Evolutionary conservation across 305 asterid species (phyloP).

Genomic region (Fraxinus platypoda): DNA sequence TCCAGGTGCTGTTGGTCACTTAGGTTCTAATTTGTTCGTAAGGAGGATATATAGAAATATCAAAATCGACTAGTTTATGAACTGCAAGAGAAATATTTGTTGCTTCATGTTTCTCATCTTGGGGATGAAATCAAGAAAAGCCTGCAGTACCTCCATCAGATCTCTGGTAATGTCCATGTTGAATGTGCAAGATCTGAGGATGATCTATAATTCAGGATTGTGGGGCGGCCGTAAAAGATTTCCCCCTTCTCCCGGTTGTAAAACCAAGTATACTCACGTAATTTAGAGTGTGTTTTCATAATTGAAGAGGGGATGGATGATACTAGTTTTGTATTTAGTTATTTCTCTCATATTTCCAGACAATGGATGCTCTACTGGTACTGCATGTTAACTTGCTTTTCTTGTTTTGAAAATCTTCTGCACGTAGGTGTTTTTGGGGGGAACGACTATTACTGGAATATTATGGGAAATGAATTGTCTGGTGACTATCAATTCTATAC

Average conservation of each 20-base stretch:
- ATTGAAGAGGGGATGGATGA: conserved; percentile 11
- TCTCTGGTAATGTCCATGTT: conserved; percentile 4
- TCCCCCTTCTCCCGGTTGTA: conserved; percentile 34
- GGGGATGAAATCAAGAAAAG: conserved; percentile 19
- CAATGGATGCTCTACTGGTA: background rate
- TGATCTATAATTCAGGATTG: conserved; percentile 31
- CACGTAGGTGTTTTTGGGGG: background rate
- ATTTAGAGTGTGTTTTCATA: conserved; percentile 30
- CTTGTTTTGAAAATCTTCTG: background rate
- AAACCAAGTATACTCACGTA: conserved; percentile 22
- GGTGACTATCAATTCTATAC: too few relatives aligned
- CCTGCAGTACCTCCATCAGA: conserved; percentile 10
- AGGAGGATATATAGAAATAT: conserved; percentile 65
- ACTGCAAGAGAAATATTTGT: background rate
- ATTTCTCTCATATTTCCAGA: background rate
- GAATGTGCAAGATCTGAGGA: conserved; percentile 16
- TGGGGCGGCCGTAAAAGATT: conserved; percentile 32
- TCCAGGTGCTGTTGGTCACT: conserved; percentile 59
- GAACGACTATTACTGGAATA: too few relatives aligned
- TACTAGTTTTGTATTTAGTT: conserved; percentile 24
- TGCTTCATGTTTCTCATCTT: conserved; percentile 15
- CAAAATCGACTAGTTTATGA: conserved; percentile 46
- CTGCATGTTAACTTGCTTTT: background rate
- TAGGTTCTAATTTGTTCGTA: conserved; percentile 58
- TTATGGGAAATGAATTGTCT: too few relatives aligned